A percentile compares a stretch with the other conserved stretches of the same genome.
Conservation (phyloP, 2,329 filamentous ascomycete species). For the Aureobasidium pullulans region DNA sequence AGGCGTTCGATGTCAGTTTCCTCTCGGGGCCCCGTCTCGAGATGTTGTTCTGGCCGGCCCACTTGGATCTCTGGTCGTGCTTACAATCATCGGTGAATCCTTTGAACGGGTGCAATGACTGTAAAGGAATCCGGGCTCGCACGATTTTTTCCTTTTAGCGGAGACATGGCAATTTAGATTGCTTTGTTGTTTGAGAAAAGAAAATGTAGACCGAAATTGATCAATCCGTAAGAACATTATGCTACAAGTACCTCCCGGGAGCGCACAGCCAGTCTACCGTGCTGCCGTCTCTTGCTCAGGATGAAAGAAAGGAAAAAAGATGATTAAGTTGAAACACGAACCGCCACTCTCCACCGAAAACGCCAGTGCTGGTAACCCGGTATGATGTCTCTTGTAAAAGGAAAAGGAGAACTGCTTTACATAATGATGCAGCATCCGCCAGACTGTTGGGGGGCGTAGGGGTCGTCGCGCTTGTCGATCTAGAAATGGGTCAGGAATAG, state of each 20-base stretch:
- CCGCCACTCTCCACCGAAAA: conserved; percentile 13
- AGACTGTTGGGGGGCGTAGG: conserved; percentile 93
- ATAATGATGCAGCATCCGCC: conserved; percentile 93
- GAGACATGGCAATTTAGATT: neutral
- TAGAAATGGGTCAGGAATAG: conserved; percentile 25
- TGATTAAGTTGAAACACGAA: conserved; percentile 11
- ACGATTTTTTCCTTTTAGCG: neutral
- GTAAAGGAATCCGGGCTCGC: neutral
- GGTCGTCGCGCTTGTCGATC: conserved; percentile 92
- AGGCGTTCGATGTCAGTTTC: neutral
- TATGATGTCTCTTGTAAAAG: conserved; percentile 11
- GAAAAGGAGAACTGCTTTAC: conserved; percentile 42
- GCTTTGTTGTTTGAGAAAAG: neutral
- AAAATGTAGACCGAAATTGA: neutral
- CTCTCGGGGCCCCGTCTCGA: neutral
- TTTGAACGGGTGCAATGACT: neutral
- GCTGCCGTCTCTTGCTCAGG: neutral
- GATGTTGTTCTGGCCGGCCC: neutral
- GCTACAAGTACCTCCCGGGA: conserved; percentile 3
- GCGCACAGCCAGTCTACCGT: conserved; percentile 2
- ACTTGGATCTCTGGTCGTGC: neutral
- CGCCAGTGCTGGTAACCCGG: conserved; percentile 14
- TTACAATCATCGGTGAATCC: neutral
- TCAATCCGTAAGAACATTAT: conserved; percentile 12
- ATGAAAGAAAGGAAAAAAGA: neutral